Evolutionary conservation across 306 rosid species (phyloP).

Genomic region (Trifolium subterraneum): DNA sequence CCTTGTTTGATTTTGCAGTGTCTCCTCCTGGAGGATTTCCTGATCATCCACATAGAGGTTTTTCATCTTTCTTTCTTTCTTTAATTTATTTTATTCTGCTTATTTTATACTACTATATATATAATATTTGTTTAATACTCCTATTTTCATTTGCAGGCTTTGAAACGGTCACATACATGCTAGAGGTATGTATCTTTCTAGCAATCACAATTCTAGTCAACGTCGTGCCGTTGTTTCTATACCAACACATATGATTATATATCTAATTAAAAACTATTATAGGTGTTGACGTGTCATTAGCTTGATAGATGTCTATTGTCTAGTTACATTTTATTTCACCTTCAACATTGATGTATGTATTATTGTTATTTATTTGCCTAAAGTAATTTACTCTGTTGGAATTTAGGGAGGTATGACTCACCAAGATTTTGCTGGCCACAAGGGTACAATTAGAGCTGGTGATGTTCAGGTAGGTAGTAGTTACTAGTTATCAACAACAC

Average conservation of each 20-base stretch:
- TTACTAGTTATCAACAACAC: not conserved
- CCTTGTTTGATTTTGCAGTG: constrained; percentile 45
- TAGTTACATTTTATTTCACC: not conserved
- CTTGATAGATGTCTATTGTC: not conserved
- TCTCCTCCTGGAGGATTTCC: constrained; percentile 58
- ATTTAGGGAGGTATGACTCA: constrained; percentile 90
- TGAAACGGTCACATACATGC: constrained; percentile 80
- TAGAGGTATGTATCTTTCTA: constrained; percentile 53
- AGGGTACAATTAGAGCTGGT: constrained; percentile 83
- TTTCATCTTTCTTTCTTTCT: not conserved
- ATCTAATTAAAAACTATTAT: not conserved
- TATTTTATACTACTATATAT: too few relatives aligned
- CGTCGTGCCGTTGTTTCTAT: too few relatives aligned
- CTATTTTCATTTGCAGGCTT: constrained; percentile 58
- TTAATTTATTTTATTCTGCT: not conserved
- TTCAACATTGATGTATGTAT: not conserved
- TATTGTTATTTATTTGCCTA: not conserved
- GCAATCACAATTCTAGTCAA: not conserved
- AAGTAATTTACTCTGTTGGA: not conserved
- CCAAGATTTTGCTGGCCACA: constrained; percentile 95
- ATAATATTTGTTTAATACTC: not conserved
- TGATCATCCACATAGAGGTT: constrained; percentile 65
- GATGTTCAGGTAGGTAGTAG: constrained; percentile 76
- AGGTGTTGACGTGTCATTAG: too few relatives aligned
- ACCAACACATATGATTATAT: not conserved